Base-by-base conservation (phyloP, 345 rosid genomes). In the Ceriops decandra region DNA sequence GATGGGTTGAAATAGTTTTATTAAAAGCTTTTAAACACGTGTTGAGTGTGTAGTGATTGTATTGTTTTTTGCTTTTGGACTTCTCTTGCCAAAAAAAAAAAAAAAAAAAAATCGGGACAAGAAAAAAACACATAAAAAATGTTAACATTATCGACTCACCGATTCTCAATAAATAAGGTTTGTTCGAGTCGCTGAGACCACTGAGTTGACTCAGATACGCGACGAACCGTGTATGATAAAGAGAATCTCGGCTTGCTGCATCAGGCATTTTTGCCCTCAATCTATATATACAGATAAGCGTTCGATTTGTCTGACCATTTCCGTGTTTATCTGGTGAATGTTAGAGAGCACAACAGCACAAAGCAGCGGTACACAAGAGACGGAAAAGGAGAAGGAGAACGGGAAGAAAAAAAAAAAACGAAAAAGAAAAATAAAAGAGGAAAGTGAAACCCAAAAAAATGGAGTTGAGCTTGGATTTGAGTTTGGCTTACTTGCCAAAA, bases 401-500 rank as follows among this genome's bases (percentile, higher is more conserved):
- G 24, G 52, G 24, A 22, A 22, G 0, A 22, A 15, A 22, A 22
- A 22, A 15, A 17, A 60, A 52, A 7, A 33, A 52, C 3, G 3
- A 28, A 28, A 28, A 1, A 28, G 2, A 28, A 28, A 28, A 28
- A 28, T 28, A 16, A 31, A 27, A 46, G 33, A 17, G 49, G 19
- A 32, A 13, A 60, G 57, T 38, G 46, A 11, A 38, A 10, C 15
- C 52, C 24, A 36, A 28, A 59, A 68, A 52, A 62, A 87, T 91
- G 97, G 88, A 84, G 67, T 70, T 86, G 72, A 83, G 86, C 80
- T 74, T 91, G 76, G 86, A 86, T 81, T 73, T 92, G 72, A 75
- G 85, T 66, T 68, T 85, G 68, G 80, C 68, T 70, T 69, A 68
- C 69, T 72, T 76, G 2, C 82, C 90, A 4, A 83, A 86, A 76